Percentiles rank a stretch among this genome's conserved stretches.
These are phyloP conservation scores for Ganoderma lucidum DNA, from an alignment of 1,284 basidiomycete genomes.

Conservation along the genomic window DNA sequence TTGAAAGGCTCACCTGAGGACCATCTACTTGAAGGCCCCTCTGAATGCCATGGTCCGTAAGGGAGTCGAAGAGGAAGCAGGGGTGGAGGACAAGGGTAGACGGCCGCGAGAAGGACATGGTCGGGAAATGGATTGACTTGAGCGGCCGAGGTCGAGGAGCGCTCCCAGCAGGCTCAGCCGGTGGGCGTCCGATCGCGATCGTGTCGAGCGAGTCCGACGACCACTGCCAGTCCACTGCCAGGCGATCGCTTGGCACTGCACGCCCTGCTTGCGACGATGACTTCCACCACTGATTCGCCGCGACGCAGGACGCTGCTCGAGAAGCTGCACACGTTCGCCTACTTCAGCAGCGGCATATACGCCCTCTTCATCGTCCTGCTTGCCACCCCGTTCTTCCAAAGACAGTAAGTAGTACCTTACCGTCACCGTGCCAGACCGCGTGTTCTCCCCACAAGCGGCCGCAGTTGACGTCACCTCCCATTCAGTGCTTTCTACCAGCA, in stretches of 20 bases:
- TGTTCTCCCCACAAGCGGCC: slow-evolving; percentile 10
- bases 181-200: not conserved
- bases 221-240: too few relatives aligned
- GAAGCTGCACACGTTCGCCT: slow-evolving; percentile 45
- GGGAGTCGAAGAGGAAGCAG: not conserved
- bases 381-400: slow-evolving; percentile 71
- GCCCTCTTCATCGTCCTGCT: slow-evolving; percentile 60
- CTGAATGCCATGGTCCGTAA: not conserved
- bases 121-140: not conserved
- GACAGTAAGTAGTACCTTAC: slow-evolving; percentile 64
- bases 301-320: slow-evolving; percentile 35
- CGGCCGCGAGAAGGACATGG: slow-evolving; percentile 1
- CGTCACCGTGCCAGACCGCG: not conserved
- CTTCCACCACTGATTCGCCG: not conserved
- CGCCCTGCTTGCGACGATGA: not conserved
- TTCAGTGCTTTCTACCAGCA: slow-evolving; percentile 72
- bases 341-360: slow-evolving; percentile 63
- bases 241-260: not conserved
- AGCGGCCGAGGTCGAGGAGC: not conserved
- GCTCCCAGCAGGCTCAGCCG: not conserved
- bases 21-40: not conserved
- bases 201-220: not conserved
- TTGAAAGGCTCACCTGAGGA: not conserved
- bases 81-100: not conserved
- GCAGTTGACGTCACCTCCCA: slow-evolving; percentile 4